A percentile compares a stretch with the other conserved stretches of the same genome.
Conservation (phyloP, 306 rosid species). For the Pueraria montana region DNA sequence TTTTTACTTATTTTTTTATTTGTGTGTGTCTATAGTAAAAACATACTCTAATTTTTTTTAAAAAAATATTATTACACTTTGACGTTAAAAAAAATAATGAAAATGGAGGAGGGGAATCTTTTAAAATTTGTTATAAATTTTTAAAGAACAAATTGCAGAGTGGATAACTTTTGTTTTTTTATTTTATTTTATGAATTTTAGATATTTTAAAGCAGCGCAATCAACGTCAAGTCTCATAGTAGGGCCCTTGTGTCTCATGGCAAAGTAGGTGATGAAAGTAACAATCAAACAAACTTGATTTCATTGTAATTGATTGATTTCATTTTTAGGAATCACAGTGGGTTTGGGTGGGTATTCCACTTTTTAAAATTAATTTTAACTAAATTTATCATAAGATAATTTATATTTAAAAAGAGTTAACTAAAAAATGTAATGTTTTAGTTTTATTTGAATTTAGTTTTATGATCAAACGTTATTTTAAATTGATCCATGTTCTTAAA, state of each 20-base stretch:
- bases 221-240: neutral
- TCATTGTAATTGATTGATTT: too few species aligned
- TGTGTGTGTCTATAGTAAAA: too few species aligned
- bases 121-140: neutral
- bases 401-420: neutral
- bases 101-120: neutral
- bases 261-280: conserved; percentile 2
- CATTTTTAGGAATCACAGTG: neutral
- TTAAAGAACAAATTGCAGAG: neutral
- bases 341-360: neutral
- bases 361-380: neutral
- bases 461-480: too few species aligned
- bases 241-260: conserved; percentile 12
- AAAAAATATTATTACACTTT: too few species aligned
- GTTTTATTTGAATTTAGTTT: too few species aligned
- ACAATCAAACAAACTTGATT: neutral
- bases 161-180: neutral
- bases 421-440: neutral
- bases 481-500: too few species aligned
- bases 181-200: neutral
- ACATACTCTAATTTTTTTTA: too few species aligned
- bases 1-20: too few species aligned
- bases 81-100: too few species aligned
- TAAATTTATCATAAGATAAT: neutral
- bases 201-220: neutral